Evolutionary conservation across 1,284 basidiomycete species (phyloP), one percentile per base, ranked within the genome.

Genomic region (Cutaneotrichosporon curvatum): DNA sequence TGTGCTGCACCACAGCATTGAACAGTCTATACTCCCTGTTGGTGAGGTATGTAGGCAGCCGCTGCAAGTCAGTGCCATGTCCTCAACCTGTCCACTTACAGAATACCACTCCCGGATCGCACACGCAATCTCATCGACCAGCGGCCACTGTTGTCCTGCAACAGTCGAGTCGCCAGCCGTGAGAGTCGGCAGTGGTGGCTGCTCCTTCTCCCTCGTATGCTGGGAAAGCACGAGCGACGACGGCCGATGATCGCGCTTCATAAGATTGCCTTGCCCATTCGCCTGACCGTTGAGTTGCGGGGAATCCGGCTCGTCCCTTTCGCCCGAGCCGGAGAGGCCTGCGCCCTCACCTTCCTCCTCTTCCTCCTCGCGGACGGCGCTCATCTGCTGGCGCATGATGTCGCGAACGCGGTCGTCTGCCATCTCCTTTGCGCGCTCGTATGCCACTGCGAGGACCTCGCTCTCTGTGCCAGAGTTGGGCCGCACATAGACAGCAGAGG

Each of bases 101-200:
- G 81, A 80, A 63, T 91, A 85, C 90, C 92, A 97, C 78, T 97
- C 94, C 31, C 92, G 81, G 35, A 97, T 74, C 0, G 94, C 91
- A 18, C 90, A 94, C 0, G 94, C 87, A 58, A 98, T 95, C 73
- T 98, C 94, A 71, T 98, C 94, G 43, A 97, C 81, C 61, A 97
- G 83, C 1, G 92, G 94, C 65, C 95, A 91, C 11, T 73, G 75
- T 21, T 78, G 76, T 6, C 90, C 90, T 0, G 84, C 83, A 3
- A 80, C 78, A 1, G 91, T 96, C 56, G 94, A 89, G 63, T 94
- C 90, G 37, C 87, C 87, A 4, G 87, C 87, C 53, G 91, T 92
- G 42, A 97, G 79, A 11, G 86, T 88, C 2, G 94, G 92, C 40
- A 95, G 80, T 2, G 92, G 92, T 3, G 92, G 92, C 8, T 88